Conservation (phyloP, 2,329 filamentous ascomycete species). For the Botrytis sinoallii region DNA sequence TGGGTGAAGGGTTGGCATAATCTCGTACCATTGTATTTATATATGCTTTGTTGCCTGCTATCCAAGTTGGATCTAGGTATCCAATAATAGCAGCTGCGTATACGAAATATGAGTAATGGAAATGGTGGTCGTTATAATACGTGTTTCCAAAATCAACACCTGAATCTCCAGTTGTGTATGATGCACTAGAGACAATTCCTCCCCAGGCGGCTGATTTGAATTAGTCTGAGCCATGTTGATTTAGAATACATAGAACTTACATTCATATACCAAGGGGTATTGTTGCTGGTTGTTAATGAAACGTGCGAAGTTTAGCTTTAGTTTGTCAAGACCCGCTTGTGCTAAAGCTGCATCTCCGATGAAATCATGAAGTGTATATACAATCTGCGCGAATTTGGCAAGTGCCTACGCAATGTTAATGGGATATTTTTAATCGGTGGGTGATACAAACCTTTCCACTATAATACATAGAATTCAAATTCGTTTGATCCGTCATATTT, state of each 20-base stretch:
- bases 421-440: slow-evolving; percentile 32
- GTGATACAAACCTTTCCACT: slow-evolving; percentile 62
- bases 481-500: slow-evolving; percentile 68
- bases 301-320: slow-evolving; percentile 64
- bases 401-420: slow-evolving; percentile 50
- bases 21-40: slow-evolving; percentile 85
- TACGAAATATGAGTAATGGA: slow-evolving; percentile 86
- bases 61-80: slow-evolving; percentile 72
- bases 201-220: slow-evolving; percentile 61
- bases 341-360: slow-evolving; percentile 56
- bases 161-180: slow-evolving; percentile 65
- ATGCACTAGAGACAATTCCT: slow-evolving; percentile 73
- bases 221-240: neutral
- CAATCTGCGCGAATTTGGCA: slow-evolving; percentile 70
- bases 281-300: slow-evolving; percentile 68
- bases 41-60: slow-evolving; percentile 69
- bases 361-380: slow-evolving; percentile 64
- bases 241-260: neutral
- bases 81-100: slow-evolving; percentile 81
- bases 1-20: slow-evolving; percentile 67
- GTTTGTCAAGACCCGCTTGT: slow-evolving; percentile 53
- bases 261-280: slow-evolving; percentile 63
- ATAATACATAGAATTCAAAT: slow-evolving; percentile 88
- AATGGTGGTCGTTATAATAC: slow-evolving; percentile 74
- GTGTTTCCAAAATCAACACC: slow-evolving; percentile 87